Evolutionary conservation across 306 rosid species (phyloP), one percentile per base, ranked within the genome.

Genomic region (Hippophae rhamnoides): DNA sequence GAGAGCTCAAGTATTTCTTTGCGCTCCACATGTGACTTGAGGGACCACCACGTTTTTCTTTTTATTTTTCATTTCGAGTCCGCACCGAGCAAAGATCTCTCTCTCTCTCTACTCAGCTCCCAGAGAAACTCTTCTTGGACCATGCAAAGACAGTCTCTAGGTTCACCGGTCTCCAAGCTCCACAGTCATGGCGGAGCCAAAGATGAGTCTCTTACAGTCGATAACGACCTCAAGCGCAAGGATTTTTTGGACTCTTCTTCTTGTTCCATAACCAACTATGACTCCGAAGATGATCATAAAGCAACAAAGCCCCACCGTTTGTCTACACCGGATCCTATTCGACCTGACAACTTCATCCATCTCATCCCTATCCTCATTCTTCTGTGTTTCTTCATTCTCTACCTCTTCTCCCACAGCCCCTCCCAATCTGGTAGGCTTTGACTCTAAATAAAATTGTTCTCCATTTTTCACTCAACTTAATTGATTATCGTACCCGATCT

Each of bases 111-210:
- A 4, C 38, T 4, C 38, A 31, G 38, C 38, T 31, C 38, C 38
- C 38, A 31, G 38, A 31, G 38, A 31, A 31, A 18, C 54, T 60
- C n/a, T 10, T 53, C 38, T 18, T 53, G 45, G 55, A 76, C 69
- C 72, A 93, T 93, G 97, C 99, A 93, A 12, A 80, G 99, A 52
- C 99, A 88, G 63, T 93, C 99, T 11, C 80, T 93, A 43, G 89
- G 95, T 25, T 93, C 97, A 9, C 95, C 96, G 1, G 70, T 75
- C 43, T 75, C 87, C 12, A 92, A 88, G 89, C 84, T 75, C 74
- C 85, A 82, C 70, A 54, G 71, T 74, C 79, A 82, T 75, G 79
- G 70, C 56, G 83, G 70, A 48, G 56, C 62, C 5, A 67, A 76
- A 70, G 76, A 64, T 40, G 84, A 79, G 23, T 61, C 62, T 7